Percentiles rank a stretch among this genome's conserved stretches.
phyloP scores from a whole-genome alignment of 2,329 filamentous ascomycete genomes.

The Scytalidium lignicola region DNA sequence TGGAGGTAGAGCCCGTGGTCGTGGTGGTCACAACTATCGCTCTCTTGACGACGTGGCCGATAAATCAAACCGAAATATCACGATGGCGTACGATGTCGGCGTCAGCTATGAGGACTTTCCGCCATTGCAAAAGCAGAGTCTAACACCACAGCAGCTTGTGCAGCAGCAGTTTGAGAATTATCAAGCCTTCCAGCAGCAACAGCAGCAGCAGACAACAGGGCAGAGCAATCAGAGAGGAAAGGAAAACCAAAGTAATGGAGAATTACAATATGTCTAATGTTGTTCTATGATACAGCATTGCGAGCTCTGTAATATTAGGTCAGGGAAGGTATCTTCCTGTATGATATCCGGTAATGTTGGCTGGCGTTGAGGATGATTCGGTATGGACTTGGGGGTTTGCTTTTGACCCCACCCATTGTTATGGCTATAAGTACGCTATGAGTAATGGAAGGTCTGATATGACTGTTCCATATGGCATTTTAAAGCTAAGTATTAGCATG shows the following conservation, averaged over 20 bases:
- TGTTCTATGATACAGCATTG: not conserved
- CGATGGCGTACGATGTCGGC: slow-evolving; percentile 24
- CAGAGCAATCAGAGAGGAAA: slow-evolving; percentile 13
- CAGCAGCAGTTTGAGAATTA: slow-evolving; percentile 28
- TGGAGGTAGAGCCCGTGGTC: slow-evolving; percentile 37
- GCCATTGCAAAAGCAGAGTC: slow-evolving; percentile 27
- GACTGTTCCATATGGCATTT: not conserved
- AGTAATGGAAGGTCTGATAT: not conserved
- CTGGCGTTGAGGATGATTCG: not conserved
- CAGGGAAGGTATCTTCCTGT: not conserved
- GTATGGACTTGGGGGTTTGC: not conserved
- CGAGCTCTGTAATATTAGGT: not conserved
- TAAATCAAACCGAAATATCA: slow-evolving; percentile 36
- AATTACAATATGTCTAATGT: slow-evolving; percentile 24
- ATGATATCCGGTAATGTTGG: not conserved
- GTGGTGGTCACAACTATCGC: slow-evolving; percentile 51
- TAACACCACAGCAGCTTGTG: slow-evolving; percentile 26
- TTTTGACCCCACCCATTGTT: not conserved
- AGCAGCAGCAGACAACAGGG: slow-evolving; percentile 11
- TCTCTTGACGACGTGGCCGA: slow-evolving; percentile 62
- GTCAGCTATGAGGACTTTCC: slow-evolving; percentile 31
- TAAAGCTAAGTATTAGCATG: no score
- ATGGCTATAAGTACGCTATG: not conserved
- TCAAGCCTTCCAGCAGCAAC: slow-evolving; percentile 23
- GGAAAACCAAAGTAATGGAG: slow-evolving; percentile 14